Percentiles rank a stretch among this genome's conserved stretches.
Conservation (phyloP, 164 flowering plant species). For the Liquidambar formosana region DNA sequence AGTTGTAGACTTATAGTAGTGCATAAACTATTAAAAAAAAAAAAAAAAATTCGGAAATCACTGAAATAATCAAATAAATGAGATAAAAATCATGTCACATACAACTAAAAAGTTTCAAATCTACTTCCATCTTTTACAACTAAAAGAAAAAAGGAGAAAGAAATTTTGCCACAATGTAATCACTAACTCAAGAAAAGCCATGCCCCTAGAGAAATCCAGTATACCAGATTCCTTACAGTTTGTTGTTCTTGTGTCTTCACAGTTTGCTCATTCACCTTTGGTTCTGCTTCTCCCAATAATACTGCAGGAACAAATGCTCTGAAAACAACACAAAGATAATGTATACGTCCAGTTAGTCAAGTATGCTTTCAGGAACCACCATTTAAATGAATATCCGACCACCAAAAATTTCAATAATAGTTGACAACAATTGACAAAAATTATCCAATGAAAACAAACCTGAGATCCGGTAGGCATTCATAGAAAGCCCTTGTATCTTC, state of each 20-base stretch:
- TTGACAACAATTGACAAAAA: not conserved
- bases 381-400: not conserved
- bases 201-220: not conserved
- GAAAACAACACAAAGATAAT: constrained; percentile 14
- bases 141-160: no score
- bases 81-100: no score
- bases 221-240: constrained; percentile 46
- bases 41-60: no score
- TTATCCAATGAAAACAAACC: constrained; percentile 42
- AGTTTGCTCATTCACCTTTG: constrained; percentile 69
- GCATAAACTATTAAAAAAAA: no score
- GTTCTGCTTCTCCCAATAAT: constrained; percentile 84
- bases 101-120: no score
- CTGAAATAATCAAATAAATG: no score
- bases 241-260: constrained; percentile 66
- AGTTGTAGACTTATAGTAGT: no score
- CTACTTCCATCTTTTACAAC: no score
- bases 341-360: not conserved
- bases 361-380: not conserved
- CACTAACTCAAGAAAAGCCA: not conserved
- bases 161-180: no score
- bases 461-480: constrained; percentile 95
- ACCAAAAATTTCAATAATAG: not conserved
- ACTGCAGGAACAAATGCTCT: constrained; percentile 99
- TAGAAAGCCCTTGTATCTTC: constrained; percentile 94